Conservation (phyloP, 1,284 basidiomycete genomes). For the Gastroboletus turbinatus region DNA sequence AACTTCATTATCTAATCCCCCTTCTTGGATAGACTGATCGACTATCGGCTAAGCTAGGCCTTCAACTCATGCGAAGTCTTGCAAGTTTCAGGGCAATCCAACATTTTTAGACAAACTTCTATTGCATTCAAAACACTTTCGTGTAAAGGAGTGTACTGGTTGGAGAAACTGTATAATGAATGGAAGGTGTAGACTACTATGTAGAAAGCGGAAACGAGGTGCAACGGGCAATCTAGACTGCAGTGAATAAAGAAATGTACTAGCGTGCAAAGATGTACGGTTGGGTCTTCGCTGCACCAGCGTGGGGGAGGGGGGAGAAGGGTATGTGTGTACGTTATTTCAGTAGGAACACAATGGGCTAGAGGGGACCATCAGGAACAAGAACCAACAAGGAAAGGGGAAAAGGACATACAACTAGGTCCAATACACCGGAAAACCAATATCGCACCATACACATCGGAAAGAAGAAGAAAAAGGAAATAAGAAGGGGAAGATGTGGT, state of each 20-base stretch:
- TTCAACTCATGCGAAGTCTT: background rate
- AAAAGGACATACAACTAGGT: constrained; percentile 26
- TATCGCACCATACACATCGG: constrained; percentile 36
- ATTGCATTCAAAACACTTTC: constrained; percentile 27
- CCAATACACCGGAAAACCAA: constrained; percentile 33
- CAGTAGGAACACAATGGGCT: constrained; percentile 30
- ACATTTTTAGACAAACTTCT: constrained; percentile 20
- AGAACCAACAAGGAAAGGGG: background rate
- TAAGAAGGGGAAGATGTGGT: background rate
- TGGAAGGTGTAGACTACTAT: constrained; percentile 26
- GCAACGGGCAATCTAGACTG: constrained; percentile 27
- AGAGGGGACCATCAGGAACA: constrained; percentile 12
- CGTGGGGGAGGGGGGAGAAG: constrained; percentile 1
- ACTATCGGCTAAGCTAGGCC: background rate
- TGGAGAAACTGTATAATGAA: constrained; percentile 26
- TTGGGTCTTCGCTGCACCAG: constrained; percentile 23
- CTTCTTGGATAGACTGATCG: no score
- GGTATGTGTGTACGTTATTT: constrained; percentile 28
- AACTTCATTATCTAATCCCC: no score
- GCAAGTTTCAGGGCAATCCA: background rate
- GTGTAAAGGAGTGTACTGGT: constrained; percentile 31
- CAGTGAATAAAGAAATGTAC: constrained; percentile 8
- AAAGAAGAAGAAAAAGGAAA: background rate
- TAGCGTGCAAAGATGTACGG: constrained; percentile 26
- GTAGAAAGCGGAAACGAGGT: constrained; percentile 9